These are phyloP conservation scores for Colletotrichum cereale DNA, from an alignment of 2,329 filamentous ascomycete genomes.

Conservation along the genomic window DNA sequence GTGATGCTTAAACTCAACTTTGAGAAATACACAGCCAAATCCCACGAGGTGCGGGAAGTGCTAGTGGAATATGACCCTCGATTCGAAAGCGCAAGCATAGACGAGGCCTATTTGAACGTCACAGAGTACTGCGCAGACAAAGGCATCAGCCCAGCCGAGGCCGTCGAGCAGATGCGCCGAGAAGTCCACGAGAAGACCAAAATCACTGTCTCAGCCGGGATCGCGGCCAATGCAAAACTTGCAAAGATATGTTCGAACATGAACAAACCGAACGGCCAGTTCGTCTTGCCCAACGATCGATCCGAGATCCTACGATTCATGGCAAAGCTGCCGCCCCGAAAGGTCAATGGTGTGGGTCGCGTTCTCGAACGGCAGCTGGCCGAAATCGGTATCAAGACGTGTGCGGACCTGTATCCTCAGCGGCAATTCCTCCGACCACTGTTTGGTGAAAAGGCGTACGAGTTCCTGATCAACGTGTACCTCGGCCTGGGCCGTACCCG, in stretches of 20 bases:
- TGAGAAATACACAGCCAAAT: slow-evolving; percentile 91
- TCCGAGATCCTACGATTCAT: slow-evolving; percentile 87
- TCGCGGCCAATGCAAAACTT: slow-evolving; percentile 91
- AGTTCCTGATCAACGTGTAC: slow-evolving; percentile 87
- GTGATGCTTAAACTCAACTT: slow-evolving; percentile 88
- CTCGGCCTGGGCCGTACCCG: slow-evolving; percentile 88
- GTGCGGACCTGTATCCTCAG: slow-evolving; percentile 86
- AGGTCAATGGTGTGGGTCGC: slow-evolving; percentile 94
- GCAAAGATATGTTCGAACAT: slow-evolving; percentile 96
- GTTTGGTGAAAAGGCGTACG: slow-evolving; percentile 92
- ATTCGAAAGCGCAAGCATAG: slow-evolving; percentile 94
- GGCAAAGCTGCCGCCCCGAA: slow-evolving; percentile 83
- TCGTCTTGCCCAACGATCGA: slow-evolving; percentile 78
- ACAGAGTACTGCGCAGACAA: slow-evolving; percentile 85
- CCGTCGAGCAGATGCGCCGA: slow-evolving; percentile 80
- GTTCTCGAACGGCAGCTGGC: slow-evolving; percentile 93
- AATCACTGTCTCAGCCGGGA: slow-evolving; percentile 93
- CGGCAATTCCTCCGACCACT: slow-evolving; percentile 80
- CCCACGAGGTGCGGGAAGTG: slow-evolving; percentile 85
- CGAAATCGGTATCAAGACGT: slow-evolving; percentile 88
- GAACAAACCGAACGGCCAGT: slow-evolving; percentile 98
- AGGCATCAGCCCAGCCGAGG: slow-evolving; percentile 76
- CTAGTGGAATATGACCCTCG: slow-evolving; percentile 88
- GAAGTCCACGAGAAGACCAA: slow-evolving; percentile 82
- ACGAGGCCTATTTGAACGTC: slow-evolving; percentile 96